Evolutionary conservation across 2,329 filamentous ascomycete genomes (phyloP).

Genomic region (Fusarium penzigii): DNA sequence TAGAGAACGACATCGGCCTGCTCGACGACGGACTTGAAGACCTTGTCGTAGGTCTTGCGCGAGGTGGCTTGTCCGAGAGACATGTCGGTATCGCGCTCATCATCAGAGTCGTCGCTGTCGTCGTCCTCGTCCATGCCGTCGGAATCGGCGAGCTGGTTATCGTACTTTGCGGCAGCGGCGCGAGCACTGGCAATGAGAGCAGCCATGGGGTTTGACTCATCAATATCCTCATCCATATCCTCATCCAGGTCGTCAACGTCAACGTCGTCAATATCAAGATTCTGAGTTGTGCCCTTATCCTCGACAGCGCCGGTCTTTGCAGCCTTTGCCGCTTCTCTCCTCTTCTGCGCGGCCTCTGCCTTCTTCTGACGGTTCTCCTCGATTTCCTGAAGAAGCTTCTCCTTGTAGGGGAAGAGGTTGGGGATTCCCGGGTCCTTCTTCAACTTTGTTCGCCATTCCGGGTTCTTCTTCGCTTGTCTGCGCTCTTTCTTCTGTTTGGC

Average conservation of each 20-base stretch:
- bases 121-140: constrained; percentile 56
- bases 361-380: constrained; percentile 83
- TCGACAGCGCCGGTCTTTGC: constrained; percentile 53
- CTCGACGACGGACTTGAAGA: constrained; percentile 91
- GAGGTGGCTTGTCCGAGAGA: constrained; percentile 62
- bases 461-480: constrained; percentile 93
- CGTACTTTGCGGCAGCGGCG: constrained; percentile 75
- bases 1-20: constrained; percentile 89
- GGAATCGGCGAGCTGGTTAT: constrained; percentile 62
- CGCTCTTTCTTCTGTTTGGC: constrained; percentile 89
- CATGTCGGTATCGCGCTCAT: constrained; percentile 57
- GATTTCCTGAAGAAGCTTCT: constrained; percentile 90
- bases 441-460: constrained; percentile 90
- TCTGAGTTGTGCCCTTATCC: constrained; percentile 47
- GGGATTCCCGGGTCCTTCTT: constrained; percentile 99
- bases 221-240: constrained; percentile 57
- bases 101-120: constrained; percentile 45
- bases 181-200: constrained; percentile 84
- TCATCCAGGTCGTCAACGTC: constrained; percentile 52
- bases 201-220: constrained; percentile 84
- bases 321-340: constrained; percentile 71
- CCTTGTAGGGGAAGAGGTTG: constrained; percentile 97
- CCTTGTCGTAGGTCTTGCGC: constrained; percentile 88
- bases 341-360: constrained; percentile 72
- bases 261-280: constrained; percentile 49